phyloP scores from a whole-genome alignment of 2,329 filamentous ascomycete species.

The Xylaria sp. region DNA sequence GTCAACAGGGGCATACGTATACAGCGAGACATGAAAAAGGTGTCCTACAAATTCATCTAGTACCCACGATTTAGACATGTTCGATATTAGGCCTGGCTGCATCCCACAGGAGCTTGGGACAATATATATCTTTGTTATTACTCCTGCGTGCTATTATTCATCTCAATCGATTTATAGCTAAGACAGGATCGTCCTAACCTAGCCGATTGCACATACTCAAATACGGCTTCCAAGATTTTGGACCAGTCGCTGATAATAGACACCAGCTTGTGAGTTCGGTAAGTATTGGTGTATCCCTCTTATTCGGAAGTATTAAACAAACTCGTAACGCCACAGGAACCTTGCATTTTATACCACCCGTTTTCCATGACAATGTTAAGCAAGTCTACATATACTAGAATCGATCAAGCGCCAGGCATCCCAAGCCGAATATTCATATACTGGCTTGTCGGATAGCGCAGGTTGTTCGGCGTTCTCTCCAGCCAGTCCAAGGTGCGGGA shows the following conservation, averaged over 20 bases:
- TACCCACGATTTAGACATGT: background rate
- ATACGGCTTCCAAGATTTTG: background rate
- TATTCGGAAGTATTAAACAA: background rate
- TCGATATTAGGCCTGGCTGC: background rate
- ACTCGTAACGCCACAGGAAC: constrained; percentile 6
- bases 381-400: background rate
- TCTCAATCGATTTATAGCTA: background rate
- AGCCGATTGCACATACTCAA: background rate
- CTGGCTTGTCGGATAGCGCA: constrained; percentile 66
- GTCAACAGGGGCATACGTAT: constrained; percentile 80
- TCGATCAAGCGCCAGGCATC: constrained; percentile 44
- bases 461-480: constrained; percentile 62
- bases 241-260: background rate
- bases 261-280: background rate
- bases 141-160: background rate
- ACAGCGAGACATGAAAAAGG: constrained; percentile 71
- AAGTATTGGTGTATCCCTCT: constrained; percentile 3
- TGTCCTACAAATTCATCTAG: background rate
- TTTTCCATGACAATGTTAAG: constrained; percentile 6
- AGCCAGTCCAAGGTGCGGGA: constrained; percentile 60
- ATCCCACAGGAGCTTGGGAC: background rate
- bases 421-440: constrained; percentile 67
- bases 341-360: constrained; percentile 4
- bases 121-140: constrained; percentile 18
- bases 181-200: background rate